These are phyloP conservation scores for Boletellus deceptivus DNA, from an alignment of 1,284 basidiomycete genomes.

Conservation along the genomic window DNA sequence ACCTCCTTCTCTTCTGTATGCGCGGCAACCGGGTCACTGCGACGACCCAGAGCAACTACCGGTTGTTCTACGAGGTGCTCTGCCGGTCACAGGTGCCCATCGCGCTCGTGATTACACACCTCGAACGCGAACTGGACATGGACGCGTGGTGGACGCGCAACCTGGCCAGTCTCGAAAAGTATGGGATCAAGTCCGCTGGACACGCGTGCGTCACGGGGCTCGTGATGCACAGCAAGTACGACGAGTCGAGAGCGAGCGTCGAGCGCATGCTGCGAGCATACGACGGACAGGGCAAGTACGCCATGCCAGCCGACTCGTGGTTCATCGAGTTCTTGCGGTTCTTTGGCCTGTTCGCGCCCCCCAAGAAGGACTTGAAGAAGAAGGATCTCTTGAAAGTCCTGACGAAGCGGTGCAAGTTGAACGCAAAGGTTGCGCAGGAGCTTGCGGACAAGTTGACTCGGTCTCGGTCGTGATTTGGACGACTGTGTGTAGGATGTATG, in stretches of 20 bases:
- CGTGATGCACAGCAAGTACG: constrained; percentile 14
- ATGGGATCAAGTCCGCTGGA: constrained; percentile 26
- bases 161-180: constrained; percentile 14
- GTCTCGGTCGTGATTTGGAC: not conserved
- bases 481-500: not conserved
- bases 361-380: constrained; percentile 11
- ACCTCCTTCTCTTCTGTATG: constrained; percentile 39
- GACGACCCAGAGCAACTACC: constrained; percentile 35
- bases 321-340: constrained; percentile 22
- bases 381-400: constrained; percentile 19
- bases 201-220: constrained; percentile 39
- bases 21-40: constrained; percentile 33
- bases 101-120: constrained; percentile 35
- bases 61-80: constrained; percentile 34
- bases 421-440: constrained; percentile 15
- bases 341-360: constrained; percentile 16
- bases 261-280: constrained; percentile 16
- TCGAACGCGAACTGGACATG: constrained; percentile 35
- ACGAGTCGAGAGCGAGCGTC: constrained; percentile 17
- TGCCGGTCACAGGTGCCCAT: constrained; percentile 35
- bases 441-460: constrained; percentile 11
- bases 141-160: constrained; percentile 33
- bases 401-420: constrained; percentile 25
- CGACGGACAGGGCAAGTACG: constrained; percentile 13
- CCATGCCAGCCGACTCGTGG: constrained; percentile 27